Evolutionary conservation across 345 rosid genomes (phyloP), one percentile per base, ranked within the genome.

Genomic region (Citrus sp.): DNA sequence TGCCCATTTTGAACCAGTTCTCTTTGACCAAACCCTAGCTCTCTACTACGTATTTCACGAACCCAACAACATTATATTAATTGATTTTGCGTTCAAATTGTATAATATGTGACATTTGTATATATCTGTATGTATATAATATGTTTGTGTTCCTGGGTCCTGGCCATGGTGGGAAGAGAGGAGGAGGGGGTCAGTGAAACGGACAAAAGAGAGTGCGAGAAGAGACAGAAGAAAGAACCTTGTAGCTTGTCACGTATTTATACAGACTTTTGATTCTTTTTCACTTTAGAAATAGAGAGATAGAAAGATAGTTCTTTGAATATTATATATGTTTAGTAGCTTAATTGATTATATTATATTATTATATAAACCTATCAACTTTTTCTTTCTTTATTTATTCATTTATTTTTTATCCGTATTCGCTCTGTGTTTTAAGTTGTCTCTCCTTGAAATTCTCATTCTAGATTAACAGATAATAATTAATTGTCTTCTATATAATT

Each of bases 361-460:
- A 25, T 12, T 2, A 24, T 56, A 56, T 66, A 25, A 25, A 8
- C 54, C 27, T 9, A 73, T 24, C 77, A 37, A 21, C 55, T 25
- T 62, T 62, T 25, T 25, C 12, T 62, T 27, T 18, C 1, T 38
- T 38, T 7, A 0, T 40, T 34, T 78, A 32, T 32, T 32, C 0
- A 30, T 30, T 37, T 6, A 38, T 38, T 34, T 78, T 81, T 81
- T 77, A 83, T 81, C 83, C 69, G 75, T 81, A 79, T 85, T 85
- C 64, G 60, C 82, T 90, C 83, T 84, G 85, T 86, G 89, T 84
- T 85, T 82, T 81, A 83, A 89, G 87, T 70, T 90, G 91, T 88
- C 89, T 84, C 56, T 85, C 87, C 90, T 87, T 82, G 92, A 79
- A 84, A 83, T 80, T 69, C 81, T 72, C 87, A 59, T 70, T 27